Conservation (phyloP, 1,284 basidiomycete genomes). For the Leccinum solheimii region DNA sequence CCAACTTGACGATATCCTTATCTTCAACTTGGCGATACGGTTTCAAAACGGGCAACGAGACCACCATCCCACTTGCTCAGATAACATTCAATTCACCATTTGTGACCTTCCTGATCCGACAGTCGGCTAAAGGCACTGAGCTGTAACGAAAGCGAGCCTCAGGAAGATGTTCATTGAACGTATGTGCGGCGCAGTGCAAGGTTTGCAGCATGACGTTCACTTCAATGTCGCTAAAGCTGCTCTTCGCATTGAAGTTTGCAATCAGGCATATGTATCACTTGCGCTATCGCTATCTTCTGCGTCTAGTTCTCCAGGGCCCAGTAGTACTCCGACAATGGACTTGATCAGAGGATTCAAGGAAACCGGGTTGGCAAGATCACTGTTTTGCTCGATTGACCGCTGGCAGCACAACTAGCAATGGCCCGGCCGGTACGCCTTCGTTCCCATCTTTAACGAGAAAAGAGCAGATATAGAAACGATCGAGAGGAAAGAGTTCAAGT, state of each 20-base stretch:
- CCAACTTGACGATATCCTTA: background rate
- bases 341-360: background rate
- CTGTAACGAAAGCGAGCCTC: background rate
- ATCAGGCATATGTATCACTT: background rate
- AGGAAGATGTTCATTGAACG: background rate
- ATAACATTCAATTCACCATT: background rate
- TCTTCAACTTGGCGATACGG: background rate
- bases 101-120: background rate
- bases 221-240: background rate
- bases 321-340: background rate
- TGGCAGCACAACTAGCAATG: constrained; percentile 38
- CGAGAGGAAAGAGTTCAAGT: constrained; percentile 53
- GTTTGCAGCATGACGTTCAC: background rate
- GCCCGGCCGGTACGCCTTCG: constrained; percentile 37
- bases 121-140: background rate
- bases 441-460: constrained; percentile 42
- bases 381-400: background rate
- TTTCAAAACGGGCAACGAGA: background rate
- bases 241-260: background rate
- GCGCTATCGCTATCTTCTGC: background rate
- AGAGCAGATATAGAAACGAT: constrained; percentile 40
- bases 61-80: background rate
- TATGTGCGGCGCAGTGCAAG: background rate
- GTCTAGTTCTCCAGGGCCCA: no score
- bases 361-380: background rate